A percentile compares a stretch with the other conserved stretches of the same genome.
Evolutionary conservation across 441 rosid genomes (phyloP).

Genomic region (Erodium chrysanthum): DNA sequence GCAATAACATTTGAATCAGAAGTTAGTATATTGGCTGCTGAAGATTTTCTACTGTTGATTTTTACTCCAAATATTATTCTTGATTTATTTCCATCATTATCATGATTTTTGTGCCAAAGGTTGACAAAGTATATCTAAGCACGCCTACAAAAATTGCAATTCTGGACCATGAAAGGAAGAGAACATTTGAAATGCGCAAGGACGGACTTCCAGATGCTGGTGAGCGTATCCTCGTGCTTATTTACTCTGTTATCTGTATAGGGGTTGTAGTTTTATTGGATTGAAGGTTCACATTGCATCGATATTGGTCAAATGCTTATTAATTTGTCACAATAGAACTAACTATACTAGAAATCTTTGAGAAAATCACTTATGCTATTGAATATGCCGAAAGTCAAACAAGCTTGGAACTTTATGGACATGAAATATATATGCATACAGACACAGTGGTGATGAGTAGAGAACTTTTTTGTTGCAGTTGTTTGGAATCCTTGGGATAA

Average conservation of each 20-base stretch:
- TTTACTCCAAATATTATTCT: not conserved
- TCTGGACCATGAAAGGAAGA: constrained; percentile 41
- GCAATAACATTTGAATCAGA: constrained; percentile 39
- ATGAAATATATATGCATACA: not conserved
- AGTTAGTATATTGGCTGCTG: constrained; percentile 21
- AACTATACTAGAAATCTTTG: too few relatives aligned
- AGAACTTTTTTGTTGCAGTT: constrained; percentile 34
- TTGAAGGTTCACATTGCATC: too few relatives aligned
- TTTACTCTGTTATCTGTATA: not conserved
- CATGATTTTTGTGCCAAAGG: constrained; percentile 18
- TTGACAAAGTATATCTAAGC: constrained; percentile 34
- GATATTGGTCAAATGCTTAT: too few relatives aligned
- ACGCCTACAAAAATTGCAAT: constrained; percentile 43
- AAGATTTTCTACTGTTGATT: not conserved
- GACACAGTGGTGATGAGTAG: constrained; percentile 5
- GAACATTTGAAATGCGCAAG: constrained; percentile 37
- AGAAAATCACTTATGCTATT: too few relatives aligned
- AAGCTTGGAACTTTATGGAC: not conserved
- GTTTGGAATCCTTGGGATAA: constrained; percentile 99
- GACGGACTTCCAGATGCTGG: constrained; percentile 52
- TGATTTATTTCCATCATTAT: not conserved
- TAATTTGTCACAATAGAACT: too few relatives aligned
- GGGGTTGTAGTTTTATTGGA: not conserved
- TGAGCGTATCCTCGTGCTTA: constrained; percentile 13
- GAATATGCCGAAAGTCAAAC: too few relatives aligned